Percentiles rank a stretch among this genome's conserved stretches.
phyloP scores from a whole-genome alignment of 345 rosid genomes.

The Rhizophora apiculata region DNA sequence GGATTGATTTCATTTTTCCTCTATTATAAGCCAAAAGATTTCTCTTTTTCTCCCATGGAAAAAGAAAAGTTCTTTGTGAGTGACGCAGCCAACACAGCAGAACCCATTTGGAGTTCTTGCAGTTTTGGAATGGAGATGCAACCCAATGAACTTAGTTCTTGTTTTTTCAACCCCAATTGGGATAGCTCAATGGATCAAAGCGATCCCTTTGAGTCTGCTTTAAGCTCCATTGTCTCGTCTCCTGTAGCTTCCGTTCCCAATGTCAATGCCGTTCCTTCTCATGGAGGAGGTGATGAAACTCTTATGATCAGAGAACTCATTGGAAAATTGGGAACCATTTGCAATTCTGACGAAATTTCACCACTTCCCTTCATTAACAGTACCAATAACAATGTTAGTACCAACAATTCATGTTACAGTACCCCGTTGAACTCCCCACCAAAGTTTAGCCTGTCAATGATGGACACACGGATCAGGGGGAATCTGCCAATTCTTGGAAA shows the following conservation, averaged over 20 bases:
- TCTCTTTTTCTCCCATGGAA: slow-evolving; percentile 22
- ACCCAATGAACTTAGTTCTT: slow-evolving; percentile 20
- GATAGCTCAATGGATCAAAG: slow-evolving; percentile 29
- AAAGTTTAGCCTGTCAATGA: slow-evolving; percentile 38
- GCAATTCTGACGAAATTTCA: slow-evolving; percentile 37
- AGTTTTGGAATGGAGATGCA: slow-evolving; percentile 27
- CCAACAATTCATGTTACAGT: slow-evolving; percentile 23
- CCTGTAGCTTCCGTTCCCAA: slow-evolving; percentile 22
- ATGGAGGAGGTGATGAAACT: slow-evolving; percentile 5
- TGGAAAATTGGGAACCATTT: slow-evolving; percentile 29
- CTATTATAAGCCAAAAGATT: neutral
- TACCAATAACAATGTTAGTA: slow-evolving; percentile 9
- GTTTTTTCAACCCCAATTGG: slow-evolving; percentile 25
- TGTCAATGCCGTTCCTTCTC: neutral
- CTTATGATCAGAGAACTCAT: slow-evolving; percentile 27
- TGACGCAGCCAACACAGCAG: slow-evolving; percentile 15
- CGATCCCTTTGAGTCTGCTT: slow-evolving; percentile 32
- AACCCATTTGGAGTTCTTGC: slow-evolving; percentile 25
- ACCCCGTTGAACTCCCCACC: slow-evolving; percentile 54
- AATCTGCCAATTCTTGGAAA: slow-evolving; percentile 26
- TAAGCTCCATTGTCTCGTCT: slow-evolving; percentile 35
- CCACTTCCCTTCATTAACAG: slow-evolving; percentile 25
- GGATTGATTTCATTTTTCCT: neutral
- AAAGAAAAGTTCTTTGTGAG: slow-evolving; percentile 21
- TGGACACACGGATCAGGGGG: slow-evolving; percentile 43